phyloP scores from a whole-genome alignment of 306 rosid genomes.

The Cajanus cajan region DNA sequence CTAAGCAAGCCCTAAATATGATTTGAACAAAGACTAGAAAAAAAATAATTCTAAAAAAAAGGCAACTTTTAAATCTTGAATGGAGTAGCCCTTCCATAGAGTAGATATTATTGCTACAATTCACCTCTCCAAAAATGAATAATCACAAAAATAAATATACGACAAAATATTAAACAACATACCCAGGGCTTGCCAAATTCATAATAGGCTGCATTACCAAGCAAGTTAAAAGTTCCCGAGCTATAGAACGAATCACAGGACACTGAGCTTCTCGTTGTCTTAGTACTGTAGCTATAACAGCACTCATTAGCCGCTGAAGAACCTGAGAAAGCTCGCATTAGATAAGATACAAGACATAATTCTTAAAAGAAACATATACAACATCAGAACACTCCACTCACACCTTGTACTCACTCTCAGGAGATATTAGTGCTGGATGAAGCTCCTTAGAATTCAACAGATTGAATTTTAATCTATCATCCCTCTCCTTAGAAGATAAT shows the following conservation, averaged over 20 bases:
- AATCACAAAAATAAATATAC: not conserved
- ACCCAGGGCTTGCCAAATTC: constrained; percentile 95
- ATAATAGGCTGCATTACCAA: constrained; percentile 89
- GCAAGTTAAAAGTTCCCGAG: constrained; percentile 88
- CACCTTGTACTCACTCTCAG: constrained; percentile 99
- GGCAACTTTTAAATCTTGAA: not conserved
- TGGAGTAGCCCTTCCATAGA: constrained; percentile 7
- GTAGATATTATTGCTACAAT: not conserved
- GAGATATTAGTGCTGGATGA: constrained; percentile 92
- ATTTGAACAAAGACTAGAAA: not conserved
- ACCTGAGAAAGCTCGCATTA: constrained; percentile 50
- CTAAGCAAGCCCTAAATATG: not conserved
- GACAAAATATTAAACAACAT: constrained; percentile 44
- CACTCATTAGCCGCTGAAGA: constrained; percentile 88
- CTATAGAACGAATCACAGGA: constrained; percentile 80
- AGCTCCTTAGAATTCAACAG: constrained; percentile 88
- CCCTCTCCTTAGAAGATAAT: constrained; percentile 93
- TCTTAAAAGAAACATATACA: constrained; percentile 27
- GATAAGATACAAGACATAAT: constrained; percentile 33
- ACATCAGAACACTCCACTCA: constrained; percentile 74
- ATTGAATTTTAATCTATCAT: constrained; percentile 86
- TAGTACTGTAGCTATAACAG: constrained; percentile 76
- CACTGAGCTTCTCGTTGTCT: constrained; percentile 78
- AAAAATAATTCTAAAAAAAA: not conserved
- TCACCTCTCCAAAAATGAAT: not conserved